These are phyloP conservation scores for Letharia lupina DNA, from an alignment of 495 filamentous ascomycete species.

Conservation along the genomic window DNA sequence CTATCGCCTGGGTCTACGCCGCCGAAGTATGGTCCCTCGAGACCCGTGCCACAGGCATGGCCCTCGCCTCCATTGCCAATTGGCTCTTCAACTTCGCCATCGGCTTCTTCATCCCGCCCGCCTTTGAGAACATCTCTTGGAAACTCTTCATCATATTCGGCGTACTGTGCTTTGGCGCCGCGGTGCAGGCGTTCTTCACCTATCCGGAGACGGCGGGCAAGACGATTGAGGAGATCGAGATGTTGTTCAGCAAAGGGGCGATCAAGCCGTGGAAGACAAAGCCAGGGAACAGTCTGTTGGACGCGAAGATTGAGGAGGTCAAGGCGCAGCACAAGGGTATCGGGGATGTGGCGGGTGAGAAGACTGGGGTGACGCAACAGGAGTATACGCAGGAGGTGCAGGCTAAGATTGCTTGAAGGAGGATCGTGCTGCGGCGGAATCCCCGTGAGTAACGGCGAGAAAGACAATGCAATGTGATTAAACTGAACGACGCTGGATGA, in stretches of 20 bases:
- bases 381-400: background rate
- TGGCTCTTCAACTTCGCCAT: conserved; percentile 74
- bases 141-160: conserved; percentile 71
- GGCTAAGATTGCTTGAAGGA: background rate
- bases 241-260: conserved; percentile 49
- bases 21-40: conserved; percentile 69
- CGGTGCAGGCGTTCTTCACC: conserved; percentile 55
- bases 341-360: conserved; percentile 9
- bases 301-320: conserved; percentile 20
- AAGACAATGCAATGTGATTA: no score
- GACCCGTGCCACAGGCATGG: conserved; percentile 64
- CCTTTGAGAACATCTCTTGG: conserved; percentile 64
- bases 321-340: conserved; percentile 14
- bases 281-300: conserved; percentile 34
- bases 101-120: conserved; percentile 61
- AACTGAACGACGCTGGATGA: no score
- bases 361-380: background rate
- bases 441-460: background rate
- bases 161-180: conserved; percentile 54
- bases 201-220: conserved; percentile 67
- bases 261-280: conserved; percentile 52
- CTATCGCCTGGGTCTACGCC: conserved; percentile 66
- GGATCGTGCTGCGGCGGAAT: no score
- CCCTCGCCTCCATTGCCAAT: conserved; percentile 57
- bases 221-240: conserved; percentile 61